Evolutionary conservation across 495 filamentous ascomycete genomes (phyloP).

Genomic region (Aspergillus ellipticus): DNA sequence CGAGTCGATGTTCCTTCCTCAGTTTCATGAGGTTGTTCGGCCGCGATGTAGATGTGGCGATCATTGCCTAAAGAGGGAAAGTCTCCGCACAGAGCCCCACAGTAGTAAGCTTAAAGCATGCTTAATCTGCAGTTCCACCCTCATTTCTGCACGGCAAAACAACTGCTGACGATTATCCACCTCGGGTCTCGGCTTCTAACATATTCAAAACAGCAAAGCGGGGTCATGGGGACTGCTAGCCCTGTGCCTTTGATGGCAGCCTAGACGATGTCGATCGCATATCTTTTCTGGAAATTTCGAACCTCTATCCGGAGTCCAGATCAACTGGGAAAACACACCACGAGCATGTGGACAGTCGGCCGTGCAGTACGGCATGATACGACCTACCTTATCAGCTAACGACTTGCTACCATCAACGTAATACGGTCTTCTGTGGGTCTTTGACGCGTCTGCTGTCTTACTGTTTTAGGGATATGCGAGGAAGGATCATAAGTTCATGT

Average conservation of each 20-base stretch:
- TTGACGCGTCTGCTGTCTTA: no score
- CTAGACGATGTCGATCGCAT: neutral
- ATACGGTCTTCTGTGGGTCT: no score
- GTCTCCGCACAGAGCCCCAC: slow-evolving; percentile 1
- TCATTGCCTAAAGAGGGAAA: neutral
- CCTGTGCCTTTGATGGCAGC: neutral
- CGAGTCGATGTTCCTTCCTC: neutral
- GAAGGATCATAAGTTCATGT: no score
- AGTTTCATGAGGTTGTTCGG: neutral
- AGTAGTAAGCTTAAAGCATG: neutral
- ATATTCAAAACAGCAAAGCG: neutral
- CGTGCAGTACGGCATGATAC: no score
- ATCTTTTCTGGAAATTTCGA: no score
- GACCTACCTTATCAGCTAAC: no score
- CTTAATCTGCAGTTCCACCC: neutral
- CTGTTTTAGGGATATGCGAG: no score
- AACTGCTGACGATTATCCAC: neutral
- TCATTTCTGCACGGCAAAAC: neutral
- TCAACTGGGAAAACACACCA: neutral
- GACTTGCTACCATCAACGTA: no score
- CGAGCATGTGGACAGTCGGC: neutral
- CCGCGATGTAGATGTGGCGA: no score
- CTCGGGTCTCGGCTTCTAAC: neutral
- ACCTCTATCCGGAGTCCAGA: no score
- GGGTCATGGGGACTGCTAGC: neutral